Evolutionary conservation across 345 rosid species (phyloP).

Genomic region (Acer saccharum): DNA sequence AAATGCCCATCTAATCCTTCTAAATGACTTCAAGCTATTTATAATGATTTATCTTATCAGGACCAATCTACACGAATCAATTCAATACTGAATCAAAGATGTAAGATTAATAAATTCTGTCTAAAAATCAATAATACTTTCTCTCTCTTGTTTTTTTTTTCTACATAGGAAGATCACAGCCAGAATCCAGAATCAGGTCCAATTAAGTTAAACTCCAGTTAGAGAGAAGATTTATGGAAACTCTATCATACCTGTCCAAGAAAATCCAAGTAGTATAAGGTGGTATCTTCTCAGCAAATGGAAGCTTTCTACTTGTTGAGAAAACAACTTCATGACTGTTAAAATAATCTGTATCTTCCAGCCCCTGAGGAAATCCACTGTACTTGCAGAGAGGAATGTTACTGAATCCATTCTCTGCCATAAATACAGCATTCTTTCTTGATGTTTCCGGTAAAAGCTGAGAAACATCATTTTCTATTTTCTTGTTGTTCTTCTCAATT

Average conservation of each 20-base stretch:
- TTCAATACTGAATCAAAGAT: not conserved
- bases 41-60: not conserved
- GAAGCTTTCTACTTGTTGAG: constrained; percentile 54
- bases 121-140: constrained; percentile 1
- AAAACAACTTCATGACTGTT: constrained; percentile 59
- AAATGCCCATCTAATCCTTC: constrained; percentile 5
- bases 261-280: constrained; percentile 96
- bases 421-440: constrained; percentile 26
- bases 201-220: constrained; percentile 5
- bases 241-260: constrained; percentile 72
- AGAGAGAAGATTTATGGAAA: not conserved
- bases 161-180: not conserved
- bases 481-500: constrained; percentile 62
- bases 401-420: constrained; percentile 37
- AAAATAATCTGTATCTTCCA: constrained; percentile 68
- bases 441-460: constrained; percentile 49
- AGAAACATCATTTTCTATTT: constrained; percentile 49
- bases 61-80: not conserved
- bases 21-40: not conserved
- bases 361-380: constrained; percentile 54
- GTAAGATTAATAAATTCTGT: constrained; percentile 1
- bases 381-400: constrained; percentile 56
- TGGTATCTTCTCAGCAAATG: constrained; percentile 69
- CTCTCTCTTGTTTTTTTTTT: not conserved
- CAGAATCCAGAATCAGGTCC: constrained; percentile 13